phyloP scores from a whole-genome alignment of 352 stramenopile genomes.

The Saprolegnia diclina region DNA sequence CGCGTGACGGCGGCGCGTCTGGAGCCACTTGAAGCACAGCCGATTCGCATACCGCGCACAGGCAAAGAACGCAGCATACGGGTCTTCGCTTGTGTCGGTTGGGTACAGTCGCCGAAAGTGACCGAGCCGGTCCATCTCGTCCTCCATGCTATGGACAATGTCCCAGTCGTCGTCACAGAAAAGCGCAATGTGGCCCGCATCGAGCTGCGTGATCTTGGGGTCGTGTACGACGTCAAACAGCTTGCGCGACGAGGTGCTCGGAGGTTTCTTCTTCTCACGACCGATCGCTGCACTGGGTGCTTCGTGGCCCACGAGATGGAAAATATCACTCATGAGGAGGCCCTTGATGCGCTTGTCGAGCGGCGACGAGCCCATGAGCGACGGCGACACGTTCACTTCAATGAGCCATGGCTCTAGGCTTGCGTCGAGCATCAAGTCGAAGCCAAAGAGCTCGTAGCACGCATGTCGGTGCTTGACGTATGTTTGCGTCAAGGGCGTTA shows the following conservation, averaged over 20 bases:
- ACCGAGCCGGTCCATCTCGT: conserved; percentile 58
- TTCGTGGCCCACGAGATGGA: conserved; percentile 66
- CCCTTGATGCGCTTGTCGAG: conserved; percentile 71
- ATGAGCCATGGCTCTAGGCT: conserved; percentile 58
- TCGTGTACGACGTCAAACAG: conserved; percentile 57
- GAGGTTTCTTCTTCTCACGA: conserved; percentile 21
- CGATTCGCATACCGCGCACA: conserved; percentile 26
- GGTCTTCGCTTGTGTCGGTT: conserved; percentile 20
- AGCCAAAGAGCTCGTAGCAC: conserved; percentile 73
- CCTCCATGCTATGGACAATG: conserved; percentile 57
- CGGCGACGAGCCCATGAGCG: conserved; percentile 69
- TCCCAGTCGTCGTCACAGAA: conserved; percentile 54
- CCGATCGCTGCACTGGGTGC: conserved; percentile 25
- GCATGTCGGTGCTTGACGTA: conserved; percentile 25
- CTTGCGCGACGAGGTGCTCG: conserved; percentile 39
- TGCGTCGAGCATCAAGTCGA: conserved; percentile 67
- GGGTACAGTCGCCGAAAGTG: conserved; percentile 74
- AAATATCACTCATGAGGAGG: conserved; percentile 70
- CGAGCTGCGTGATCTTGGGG: conserved; percentile 36
- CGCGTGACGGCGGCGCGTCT: conserved; percentile 2
- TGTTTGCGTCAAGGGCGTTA: conserved; percentile 44
- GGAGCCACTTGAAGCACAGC: conserved; percentile 27
- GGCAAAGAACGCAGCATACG: conserved; percentile 26
- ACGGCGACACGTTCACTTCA: conserved; percentile 72
- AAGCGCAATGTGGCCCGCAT: conserved; percentile 45